These are phyloP conservation scores for Lodderomyces jiufengensis DNA, from an alignment of 1,139 yeast species.

Conservation along the genomic window DNA sequence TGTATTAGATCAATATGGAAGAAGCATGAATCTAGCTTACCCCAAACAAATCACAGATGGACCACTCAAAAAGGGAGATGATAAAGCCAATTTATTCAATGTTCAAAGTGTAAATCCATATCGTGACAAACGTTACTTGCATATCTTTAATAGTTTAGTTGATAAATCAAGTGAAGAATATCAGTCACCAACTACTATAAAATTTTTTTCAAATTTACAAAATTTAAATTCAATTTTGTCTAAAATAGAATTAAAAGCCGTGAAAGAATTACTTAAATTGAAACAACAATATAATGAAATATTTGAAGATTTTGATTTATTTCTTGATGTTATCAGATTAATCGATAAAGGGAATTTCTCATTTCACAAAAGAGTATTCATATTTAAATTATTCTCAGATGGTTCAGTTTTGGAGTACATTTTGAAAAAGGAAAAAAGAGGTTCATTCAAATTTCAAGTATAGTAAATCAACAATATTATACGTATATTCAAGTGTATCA, in stretches of 20 bases:
- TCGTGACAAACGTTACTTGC: constrained; percentile 27
- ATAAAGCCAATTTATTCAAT: constrained; percentile 19
- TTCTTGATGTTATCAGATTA: constrained; percentile 56
- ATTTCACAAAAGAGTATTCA: constrained; percentile 58
- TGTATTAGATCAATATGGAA: constrained; percentile 48
- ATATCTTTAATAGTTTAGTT: constrained; percentile 22
- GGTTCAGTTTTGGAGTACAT: constrained; percentile 51
- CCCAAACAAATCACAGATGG: constrained; percentile 30
- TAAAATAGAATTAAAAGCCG: constrained; percentile 65
- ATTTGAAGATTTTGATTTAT: constrained; percentile 57
- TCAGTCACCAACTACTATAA: constrained; percentile 3
- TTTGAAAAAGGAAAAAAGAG: constrained; percentile 26
- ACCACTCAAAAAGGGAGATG: background rate
- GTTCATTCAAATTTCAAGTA: constrained; percentile 7
- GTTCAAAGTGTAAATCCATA: constrained; percentile 30
- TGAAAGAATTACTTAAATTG: constrained; percentile 55
- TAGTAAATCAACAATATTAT: background rate
- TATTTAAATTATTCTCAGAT: constrained; percentile 65
- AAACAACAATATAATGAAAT: constrained; percentile 46
- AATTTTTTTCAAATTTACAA: constrained; percentile 31
- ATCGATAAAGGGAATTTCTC: constrained; percentile 68
- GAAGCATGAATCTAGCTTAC: constrained; percentile 55
- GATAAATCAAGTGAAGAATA: constrained; percentile 7
- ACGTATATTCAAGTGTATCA: background rate
- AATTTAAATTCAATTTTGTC: constrained; percentile 62